A percentile compares a stretch with the other conserved stretches of the same genome.
phyloP scores from a whole-genome alignment of 805 yeast species.

The Hanseniaspora thailandica region DNA sequence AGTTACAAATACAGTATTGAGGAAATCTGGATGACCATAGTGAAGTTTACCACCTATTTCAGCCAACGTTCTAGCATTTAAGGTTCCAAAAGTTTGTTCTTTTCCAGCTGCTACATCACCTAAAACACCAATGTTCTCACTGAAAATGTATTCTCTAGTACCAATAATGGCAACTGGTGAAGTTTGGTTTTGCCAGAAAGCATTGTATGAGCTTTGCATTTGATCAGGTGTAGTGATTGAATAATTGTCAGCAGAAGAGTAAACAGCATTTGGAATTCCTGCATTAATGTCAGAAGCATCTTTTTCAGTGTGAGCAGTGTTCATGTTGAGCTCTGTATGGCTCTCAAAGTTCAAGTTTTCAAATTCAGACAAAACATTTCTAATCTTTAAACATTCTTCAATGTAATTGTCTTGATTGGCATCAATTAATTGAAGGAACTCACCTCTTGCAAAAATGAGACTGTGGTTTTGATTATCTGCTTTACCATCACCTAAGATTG shows the following conservation, averaged over 20 bases:
- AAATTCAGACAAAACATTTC: conserved; percentile 71
- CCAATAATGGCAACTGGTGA: conserved; percentile 76
- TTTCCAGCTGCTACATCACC: conserved; percentile 89
- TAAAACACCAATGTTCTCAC: conserved; percentile 71
- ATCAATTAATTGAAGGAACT: conserved; percentile 71
- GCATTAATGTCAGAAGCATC: background rate
- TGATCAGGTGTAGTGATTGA: background rate
- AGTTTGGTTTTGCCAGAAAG: conserved; percentile 35
- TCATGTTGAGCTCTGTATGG: conserved; percentile 68
- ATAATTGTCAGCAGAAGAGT: background rate
- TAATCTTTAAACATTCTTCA: conserved; percentile 73
- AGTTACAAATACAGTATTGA: conserved; percentile 62
- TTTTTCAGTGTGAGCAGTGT: conserved; percentile 32
- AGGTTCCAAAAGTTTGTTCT: conserved; percentile 79
- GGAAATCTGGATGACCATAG: conserved; percentile 82
- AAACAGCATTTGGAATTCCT: background rate
- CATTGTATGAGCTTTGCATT: conserved; percentile 33
- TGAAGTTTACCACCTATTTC: conserved; percentile 78
- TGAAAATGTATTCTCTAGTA: conserved; percentile 77
- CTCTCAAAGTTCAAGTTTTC: conserved; percentile 67
- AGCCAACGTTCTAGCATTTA: conserved; percentile 71
- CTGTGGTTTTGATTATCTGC: conserved; percentile 81
- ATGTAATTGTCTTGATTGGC: conserved; percentile 79
- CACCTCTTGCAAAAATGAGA: conserved; percentile 70
- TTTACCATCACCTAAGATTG: conserved; percentile 80